phyloP scores from a whole-genome alignment of 257 asterid species.

The Salvia splendens region DNA sequence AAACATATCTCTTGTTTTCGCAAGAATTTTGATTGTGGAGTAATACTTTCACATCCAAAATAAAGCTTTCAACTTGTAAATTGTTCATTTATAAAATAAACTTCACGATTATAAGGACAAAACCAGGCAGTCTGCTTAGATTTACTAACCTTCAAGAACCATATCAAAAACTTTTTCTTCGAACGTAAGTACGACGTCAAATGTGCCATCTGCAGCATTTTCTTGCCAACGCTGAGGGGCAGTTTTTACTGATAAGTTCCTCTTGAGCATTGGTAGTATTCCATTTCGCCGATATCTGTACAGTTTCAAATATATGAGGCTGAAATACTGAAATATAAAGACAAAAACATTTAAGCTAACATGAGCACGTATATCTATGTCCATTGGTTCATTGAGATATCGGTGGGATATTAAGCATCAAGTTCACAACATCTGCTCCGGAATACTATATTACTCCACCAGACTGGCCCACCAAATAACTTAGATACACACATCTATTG shows the following conservation, averaged over 20 bases:
- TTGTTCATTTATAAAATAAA: slow-evolving; percentile 1
- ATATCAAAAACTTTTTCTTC: slow-evolving; percentile 96
- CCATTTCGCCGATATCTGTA: slow-evolving; percentile 90
- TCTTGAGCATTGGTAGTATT: slow-evolving; percentile 94
- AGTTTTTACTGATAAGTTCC: slow-evolving; percentile 74
- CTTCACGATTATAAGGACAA: not conserved
- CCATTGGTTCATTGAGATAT: slow-evolving; percentile 3
- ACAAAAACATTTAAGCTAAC: slow-evolving; percentile 3
- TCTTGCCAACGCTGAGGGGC: slow-evolving; percentile 99
- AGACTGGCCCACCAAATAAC: not conserved
- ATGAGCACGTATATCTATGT: not conserved
- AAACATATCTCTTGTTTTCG: not conserved
- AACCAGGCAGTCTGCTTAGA: not conserved
- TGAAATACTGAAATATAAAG: slow-evolving; percentile 2
- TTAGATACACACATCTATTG: not conserved
- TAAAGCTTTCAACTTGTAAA: slow-evolving; percentile 11
- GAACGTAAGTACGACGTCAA: slow-evolving; percentile 88
- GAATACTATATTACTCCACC: not conserved
- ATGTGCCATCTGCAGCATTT: slow-evolving; percentile 81
- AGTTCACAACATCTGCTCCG: not conserved
- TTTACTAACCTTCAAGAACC: slow-evolving; percentile 85
- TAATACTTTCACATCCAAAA: slow-evolving; percentile 1
- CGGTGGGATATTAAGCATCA: not conserved
- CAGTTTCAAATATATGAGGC: slow-evolving; percentile 22
- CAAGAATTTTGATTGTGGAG: not conserved